Evolutionary conservation across 208 protist genomes (phyloP).

Genomic region (Porcisia hertigi): DNA sequence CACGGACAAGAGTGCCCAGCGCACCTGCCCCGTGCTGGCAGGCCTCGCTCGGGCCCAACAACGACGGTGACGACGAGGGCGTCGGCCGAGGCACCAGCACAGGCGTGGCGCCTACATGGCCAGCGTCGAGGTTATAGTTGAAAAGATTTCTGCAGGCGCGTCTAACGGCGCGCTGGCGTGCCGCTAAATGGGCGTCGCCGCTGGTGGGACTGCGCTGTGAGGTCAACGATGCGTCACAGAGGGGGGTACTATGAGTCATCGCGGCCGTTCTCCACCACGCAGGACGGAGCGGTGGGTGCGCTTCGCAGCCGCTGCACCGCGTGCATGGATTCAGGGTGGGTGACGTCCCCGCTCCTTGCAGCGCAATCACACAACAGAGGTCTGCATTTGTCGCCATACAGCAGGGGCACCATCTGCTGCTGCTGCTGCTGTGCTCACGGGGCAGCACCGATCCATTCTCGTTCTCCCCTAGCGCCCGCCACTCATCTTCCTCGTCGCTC

Average conservation of each 20-base stretch:
- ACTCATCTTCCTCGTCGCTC: slow-evolving; percentile 24
- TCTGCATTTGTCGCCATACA: neutral
- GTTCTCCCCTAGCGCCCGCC: neutral
- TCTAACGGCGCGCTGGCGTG: neutral
- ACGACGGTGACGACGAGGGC: neutral
- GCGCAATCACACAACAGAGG: neutral
- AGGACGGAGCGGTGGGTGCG: slow-evolving; percentile 1
- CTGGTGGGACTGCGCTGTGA: neutral
- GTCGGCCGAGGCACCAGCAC: neutral
- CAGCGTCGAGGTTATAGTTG: neutral
- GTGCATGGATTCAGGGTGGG: neutral
- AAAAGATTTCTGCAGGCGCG: neutral
- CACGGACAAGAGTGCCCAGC: neutral
- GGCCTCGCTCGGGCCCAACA: neutral
- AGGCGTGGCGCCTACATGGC: neutral
- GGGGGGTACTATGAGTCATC: neutral
- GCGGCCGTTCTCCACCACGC: slow-evolving; percentile 7
- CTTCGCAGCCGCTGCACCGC: neutral
- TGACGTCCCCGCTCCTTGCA: neutral
- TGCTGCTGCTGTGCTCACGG: neutral
- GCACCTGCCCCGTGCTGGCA: neutral
- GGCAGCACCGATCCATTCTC: neutral
- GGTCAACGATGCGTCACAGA: neutral
- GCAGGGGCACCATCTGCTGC: neutral
- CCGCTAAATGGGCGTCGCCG: neutral